Percentiles rank a stretch among this genome's conserved stretches.
These are phyloP conservation scores for Santalum album DNA, from an alignment of 164 flowering plant species.

Conservation along the genomic window DNA sequence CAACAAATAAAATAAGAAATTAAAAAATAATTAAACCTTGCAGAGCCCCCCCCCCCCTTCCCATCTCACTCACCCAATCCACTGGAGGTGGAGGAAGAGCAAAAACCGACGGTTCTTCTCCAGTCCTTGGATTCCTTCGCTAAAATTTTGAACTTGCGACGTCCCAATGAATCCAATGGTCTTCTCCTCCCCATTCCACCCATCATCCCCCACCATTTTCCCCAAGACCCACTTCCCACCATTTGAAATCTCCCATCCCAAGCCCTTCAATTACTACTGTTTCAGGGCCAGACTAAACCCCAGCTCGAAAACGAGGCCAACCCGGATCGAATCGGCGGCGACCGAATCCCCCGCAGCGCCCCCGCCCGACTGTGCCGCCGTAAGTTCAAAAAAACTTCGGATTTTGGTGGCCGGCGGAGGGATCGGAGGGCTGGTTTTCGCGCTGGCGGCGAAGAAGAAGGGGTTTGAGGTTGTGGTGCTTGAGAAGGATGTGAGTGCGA, in stretches of 20 bases:
- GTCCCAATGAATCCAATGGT: constrained; percentile 38
- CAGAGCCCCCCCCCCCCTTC: too few species aligned
- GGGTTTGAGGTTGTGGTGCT: constrained; percentile 93
- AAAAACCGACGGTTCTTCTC: too few species aligned
- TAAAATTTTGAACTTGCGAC: neutral
- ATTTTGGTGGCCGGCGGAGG: constrained; percentile 94
- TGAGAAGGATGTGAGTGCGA: constrained; percentile 89
- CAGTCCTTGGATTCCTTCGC: neutral
- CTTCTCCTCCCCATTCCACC: constrained; percentile 24
- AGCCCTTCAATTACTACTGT: neutral
- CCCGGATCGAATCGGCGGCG: constrained; percentile 19
- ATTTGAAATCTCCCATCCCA: neutral
- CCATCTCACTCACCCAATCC: too few species aligned
- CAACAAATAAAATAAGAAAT: too few species aligned
- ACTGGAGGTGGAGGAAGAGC: too few species aligned
- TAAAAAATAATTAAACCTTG: too few species aligned
- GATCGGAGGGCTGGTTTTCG: constrained; percentile 89
- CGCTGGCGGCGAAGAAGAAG: constrained; percentile 74
- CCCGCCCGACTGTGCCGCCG: neutral
- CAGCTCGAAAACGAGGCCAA: constrained; percentile 11
- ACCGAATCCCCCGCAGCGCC: constrained; percentile 12
- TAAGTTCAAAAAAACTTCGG: constrained; percentile 29
- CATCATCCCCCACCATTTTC: constrained; percentile 26
- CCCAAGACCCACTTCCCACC: constrained; percentile 34
- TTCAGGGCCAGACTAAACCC: too few species aligned